Conservation (phyloP, 352 stramenopile genomes). For the Phytophthora idaei region DNA sequence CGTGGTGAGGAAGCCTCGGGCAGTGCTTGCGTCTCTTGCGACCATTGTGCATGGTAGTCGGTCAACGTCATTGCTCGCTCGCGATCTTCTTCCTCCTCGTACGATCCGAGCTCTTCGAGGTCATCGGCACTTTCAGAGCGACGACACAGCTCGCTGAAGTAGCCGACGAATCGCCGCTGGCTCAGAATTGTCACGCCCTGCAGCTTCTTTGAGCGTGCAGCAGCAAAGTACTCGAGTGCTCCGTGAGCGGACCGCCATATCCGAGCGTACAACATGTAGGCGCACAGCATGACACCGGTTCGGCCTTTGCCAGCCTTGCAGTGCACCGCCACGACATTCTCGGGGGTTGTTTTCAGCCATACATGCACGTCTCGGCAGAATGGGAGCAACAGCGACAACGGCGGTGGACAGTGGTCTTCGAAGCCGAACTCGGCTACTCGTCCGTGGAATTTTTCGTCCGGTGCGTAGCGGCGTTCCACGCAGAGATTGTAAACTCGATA, state of each 20-base stretch:
- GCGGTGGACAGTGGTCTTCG: conserved; percentile 87
- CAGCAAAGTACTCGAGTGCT: conserved; percentile 72
- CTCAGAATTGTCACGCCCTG: conserved; percentile 87
- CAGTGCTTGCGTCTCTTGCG: conserved; percentile 42
- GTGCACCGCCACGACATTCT: conserved; percentile 89
- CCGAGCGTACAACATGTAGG: conserved; percentile 74
- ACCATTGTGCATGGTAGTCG: conserved; percentile 57
- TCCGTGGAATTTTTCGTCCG: conserved; percentile 75
- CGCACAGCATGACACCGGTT: conserved; percentile 89
- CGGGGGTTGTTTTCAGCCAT: conserved; percentile 58
- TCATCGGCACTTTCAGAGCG: conserved; percentile 26
- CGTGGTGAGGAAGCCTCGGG: conserved; percentile 22
- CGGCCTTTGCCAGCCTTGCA: conserved; percentile 93
- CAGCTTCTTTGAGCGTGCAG: conserved; percentile 71
- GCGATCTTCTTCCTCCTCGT: conserved; percentile 20
- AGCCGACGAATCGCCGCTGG: conserved; percentile 78
- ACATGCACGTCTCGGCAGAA: conserved; percentile 72
- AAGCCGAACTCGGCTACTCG: conserved; percentile 83
- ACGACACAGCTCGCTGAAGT: conserved; percentile 71
- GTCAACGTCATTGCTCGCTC: conserved; percentile 43
- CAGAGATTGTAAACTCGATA: conserved; percentile 94
- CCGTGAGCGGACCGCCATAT: conserved; percentile 63
- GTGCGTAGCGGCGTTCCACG: conserved; percentile 82
- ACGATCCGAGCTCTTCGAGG: conserved; percentile 15
- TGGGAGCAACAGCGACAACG: conserved; percentile 69